Evolutionary conservation across 495 filamentous ascomycete genomes (phyloP).

Genomic region (Schizothecium vesticola): DNA sequence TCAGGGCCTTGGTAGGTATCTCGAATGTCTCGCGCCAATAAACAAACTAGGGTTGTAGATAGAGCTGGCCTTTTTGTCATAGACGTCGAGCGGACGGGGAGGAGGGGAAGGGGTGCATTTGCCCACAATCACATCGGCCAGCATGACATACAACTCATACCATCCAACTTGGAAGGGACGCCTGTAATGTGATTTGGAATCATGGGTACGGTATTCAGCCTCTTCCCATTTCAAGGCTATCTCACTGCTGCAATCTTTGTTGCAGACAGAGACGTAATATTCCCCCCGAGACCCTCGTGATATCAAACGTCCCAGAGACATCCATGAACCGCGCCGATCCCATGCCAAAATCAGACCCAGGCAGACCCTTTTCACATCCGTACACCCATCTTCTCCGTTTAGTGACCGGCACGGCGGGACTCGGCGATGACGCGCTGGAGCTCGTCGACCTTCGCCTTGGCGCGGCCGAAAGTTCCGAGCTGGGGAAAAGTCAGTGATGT

Average conservation of each 20-base stretch:
- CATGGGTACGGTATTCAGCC: slow-evolving; percentile 2
- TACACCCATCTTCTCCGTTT: slow-evolving; percentile 37
- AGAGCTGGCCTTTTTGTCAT: background rate
- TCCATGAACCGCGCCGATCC: slow-evolving; percentile 18
- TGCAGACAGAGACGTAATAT: slow-evolving; percentile 6
- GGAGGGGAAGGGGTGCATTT: background rate
- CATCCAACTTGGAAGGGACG: background rate
- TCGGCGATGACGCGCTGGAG: slow-evolving; percentile 96
- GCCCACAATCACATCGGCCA: background rate
- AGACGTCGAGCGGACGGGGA: background rate
- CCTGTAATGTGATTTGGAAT: background rate
- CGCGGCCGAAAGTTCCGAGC: slow-evolving; percentile 94
- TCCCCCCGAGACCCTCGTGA: slow-evolving; percentile 12
- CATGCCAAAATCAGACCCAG: slow-evolving; percentile 19
- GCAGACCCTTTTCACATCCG: slow-evolving; percentile 15
- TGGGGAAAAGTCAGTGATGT: slow-evolving; percentile 4
- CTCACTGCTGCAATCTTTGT: background rate
- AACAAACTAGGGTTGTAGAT: background rate
- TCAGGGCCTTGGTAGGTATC: too few relatives aligned
- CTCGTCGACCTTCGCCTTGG: slow-evolving; percentile 98
- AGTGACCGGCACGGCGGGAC: slow-evolving; percentile 76
- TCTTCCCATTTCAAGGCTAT: slow-evolving; percentile 14
- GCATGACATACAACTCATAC: background rate
- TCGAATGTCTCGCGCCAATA: too few relatives aligned
- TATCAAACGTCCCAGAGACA: slow-evolving; percentile 11